Evolutionary conservation across 2,329 filamentous ascomycete genomes (phyloP), one percentile per base, ranked within the genome.

Genomic region (Aspergillus felis): DNA sequence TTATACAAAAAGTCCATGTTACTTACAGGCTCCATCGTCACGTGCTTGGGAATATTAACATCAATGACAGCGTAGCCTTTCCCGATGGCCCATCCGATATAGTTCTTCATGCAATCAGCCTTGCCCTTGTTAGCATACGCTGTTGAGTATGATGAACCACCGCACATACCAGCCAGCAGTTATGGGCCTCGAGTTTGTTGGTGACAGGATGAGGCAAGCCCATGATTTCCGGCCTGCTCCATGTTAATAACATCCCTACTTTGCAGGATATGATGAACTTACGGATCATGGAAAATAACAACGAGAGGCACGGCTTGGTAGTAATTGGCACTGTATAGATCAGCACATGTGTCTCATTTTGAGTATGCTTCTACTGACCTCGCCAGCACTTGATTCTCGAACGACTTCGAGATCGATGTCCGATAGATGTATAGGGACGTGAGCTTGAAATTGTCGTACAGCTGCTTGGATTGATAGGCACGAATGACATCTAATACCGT

Each of bases 201-300:
- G 90, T 89, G n/a, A 87, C 74, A 1, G 82, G 80, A 71, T 91
- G 84, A 10, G 87, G 82, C 60, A 88, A 82, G 6, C 84, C 88
- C 60, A 88, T 78, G 10, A 92, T 72, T 64, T 90, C 86, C 4
- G 89, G 89, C n/a, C 88, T 88, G 58, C 49, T 61, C 38, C 56
- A n/a, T 46, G 55, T 63, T 55, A 54, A 28, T 4, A 3, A 20
- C 20, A 51, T 25, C 12, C 47, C 8, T 24, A 8, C 9, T 27
- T 25, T 38, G 10, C 17, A 9, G 22, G 7, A 17, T 2, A 48
- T 24, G 20, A 14, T 28, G 48, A 32, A 81, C 88, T 81, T 75
- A 91, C 82, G 93, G 91, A 68, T 97, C 93, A 72, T 99, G 94
- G 56, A 99, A 88, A 50, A 97, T 88, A 10, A 99, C 79, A 12